A percentile compares a stretch with the other conserved stretches of the same genome.
phyloP scores from a whole-genome alignment of 495 filamentous ascomycete genomes.

The Parachaetomium inaequale region DNA sequence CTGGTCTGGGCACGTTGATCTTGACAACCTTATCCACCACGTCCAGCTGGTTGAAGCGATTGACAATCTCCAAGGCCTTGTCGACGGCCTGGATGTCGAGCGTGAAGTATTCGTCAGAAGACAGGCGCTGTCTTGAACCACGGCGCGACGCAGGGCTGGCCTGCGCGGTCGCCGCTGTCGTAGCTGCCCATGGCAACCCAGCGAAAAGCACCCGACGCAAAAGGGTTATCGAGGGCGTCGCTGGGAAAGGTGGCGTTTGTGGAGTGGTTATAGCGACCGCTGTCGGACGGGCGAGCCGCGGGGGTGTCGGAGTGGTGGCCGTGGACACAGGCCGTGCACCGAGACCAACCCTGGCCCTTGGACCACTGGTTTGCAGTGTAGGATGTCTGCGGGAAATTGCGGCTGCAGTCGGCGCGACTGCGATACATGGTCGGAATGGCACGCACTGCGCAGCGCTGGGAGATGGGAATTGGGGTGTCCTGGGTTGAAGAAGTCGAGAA shows the following conservation, averaged over 20 bases:
- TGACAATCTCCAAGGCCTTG: conserved; percentile 35
- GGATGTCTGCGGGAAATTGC: conserved; percentile 27
- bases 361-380: conserved; percentile 29
- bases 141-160: conserved; percentile 34
- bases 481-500: too few relatives aligned
- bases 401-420: conserved; percentile 23
- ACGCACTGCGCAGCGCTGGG: too few relatives aligned
- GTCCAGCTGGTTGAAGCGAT: conserved; percentile 34
- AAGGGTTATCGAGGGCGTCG: conserved; percentile 21
- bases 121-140: conserved; percentile 36
- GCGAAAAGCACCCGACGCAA: conserved; percentile 33
- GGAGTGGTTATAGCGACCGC: conserved; percentile 30
- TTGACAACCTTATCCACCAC: conserved; percentile 29
- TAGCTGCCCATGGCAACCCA: conserved; percentile 35
- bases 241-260: background rate
- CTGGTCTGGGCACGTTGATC: conserved; percentile 33
- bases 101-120: conserved; percentile 33
- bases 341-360: conserved; percentile 24
- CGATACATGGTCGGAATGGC: conserved; percentile 24
- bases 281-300: conserved; percentile 16
- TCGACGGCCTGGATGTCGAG: conserved; percentile 36
- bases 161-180: conserved; percentile 20
- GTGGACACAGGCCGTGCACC: conserved; percentile 30
- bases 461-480: too few relatives aligned
- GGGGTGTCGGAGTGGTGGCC: conserved; percentile 22